Evolutionary conservation across 306 rosid species (phyloP), one percentile per base, ranked within the genome.

Genomic region (Cicer yamashitae): DNA sequence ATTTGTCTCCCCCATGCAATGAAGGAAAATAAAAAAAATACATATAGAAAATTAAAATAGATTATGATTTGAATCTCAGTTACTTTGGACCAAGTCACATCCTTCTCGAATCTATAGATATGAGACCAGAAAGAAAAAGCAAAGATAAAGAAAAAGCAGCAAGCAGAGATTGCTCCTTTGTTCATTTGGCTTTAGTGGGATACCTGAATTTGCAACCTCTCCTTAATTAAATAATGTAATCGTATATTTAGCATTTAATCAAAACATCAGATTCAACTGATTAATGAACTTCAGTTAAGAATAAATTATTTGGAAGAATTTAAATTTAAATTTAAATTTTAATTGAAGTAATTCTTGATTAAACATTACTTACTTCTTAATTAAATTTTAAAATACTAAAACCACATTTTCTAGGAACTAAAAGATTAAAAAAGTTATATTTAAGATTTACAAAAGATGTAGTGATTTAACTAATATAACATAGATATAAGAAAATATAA

Each of bases 1-100:
- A 89, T 88, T 85, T 88, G 91, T 85, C 89, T 82, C 90, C 88
- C 84, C 88, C 84, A 84, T 82, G 87, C 87, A 84, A 76, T 81
- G 56, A 12, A 59, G 54, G 56, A 20, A 70, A 18, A 40, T 20
- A 56, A 41, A 1, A 40, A 14, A 37, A n/a, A 8, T 22, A 39
- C n/a, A 30, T 1, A 11, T 30, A 17, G 43, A 83, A 70, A 79
- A 70, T 10, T 4, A 40, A 50, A 45, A 72, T 44, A 79, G 85
- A 74, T 69, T 70, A 64, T 64, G 73, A 69, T 93, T 87, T 91
- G 91, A 85, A 91, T 80, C 86, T 79, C 61, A 73, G 47, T 79
- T 70, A 65, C 87, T 88, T 88, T 88, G 87, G 96, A 88, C 92
- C 89, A 64, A 74, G 81, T 87, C 84, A 72, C 85, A 84, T 74